Base-by-base conservation (phyloP, 805 yeast genomes). In the Candida yuanshanica region DNA sequence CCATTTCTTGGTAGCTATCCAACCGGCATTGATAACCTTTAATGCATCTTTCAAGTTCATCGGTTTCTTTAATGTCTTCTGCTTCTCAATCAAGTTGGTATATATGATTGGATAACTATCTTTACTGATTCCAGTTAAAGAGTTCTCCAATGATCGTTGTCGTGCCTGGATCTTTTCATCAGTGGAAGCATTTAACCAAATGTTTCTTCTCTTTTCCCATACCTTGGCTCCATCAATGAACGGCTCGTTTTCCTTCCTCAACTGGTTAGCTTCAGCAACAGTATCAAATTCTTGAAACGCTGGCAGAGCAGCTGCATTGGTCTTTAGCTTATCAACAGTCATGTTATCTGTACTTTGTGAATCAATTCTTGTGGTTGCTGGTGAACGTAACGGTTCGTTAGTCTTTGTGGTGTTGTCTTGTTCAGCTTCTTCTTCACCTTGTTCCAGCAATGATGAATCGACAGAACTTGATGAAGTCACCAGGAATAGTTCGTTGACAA, bases 1-100 rank as follows among this genome's bases (percentile, higher is more conserved):
- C 91, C 93, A 90, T 49, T 78, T 76, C 38, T 81, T 87, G 18
- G 78, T 78, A 45, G 79, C 81, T 13, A 74, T 71, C 98, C 98
- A 90, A 16, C 96, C 96, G 4, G 83, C 76, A 52, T 86, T 79
- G 33, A 90, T 73, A 20, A 90, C 75, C 48, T 74, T 73, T 38
- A 88, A 58, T 33, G 84, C 77, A 58, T 88, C 95, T 43, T 68
- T 69, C 52, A 91, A 71, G 59, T 85, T 87, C 63, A 91, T 68
- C 13, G 89, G 85, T 42, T 68, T 68, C 52, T 77, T 81, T 52
- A 91, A 69, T 7, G 76, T 70, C 51, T 79, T 79, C 27, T 81
- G 81, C 53, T 83, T 81, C 34, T 81, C 75, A 21, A 90, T 83
- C 51, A 91, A 65, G 48, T 74, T 74, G 42, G 73, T 73, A 60